Evolutionary conservation across 257 asterid genomes (phyloP).

Genomic region (Gentiana straminea): DNA sequence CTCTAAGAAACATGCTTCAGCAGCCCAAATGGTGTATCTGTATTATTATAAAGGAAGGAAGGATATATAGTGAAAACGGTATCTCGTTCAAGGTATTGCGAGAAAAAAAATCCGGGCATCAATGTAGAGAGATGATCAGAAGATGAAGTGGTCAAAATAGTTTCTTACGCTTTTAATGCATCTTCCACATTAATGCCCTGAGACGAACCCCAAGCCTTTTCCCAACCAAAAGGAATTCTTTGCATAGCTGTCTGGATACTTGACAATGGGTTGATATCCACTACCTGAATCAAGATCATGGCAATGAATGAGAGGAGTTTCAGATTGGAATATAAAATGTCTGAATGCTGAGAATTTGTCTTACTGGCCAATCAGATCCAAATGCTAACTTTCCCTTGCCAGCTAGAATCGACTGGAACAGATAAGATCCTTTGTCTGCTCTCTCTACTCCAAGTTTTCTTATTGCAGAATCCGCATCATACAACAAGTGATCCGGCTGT

Average conservation of each 20-base stretch:
- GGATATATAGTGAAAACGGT: neutral
- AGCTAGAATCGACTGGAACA: conserved; percentile 56
- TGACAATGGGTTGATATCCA: conserved; percentile 67
- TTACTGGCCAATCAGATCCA: conserved; percentile 99
- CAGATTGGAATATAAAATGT: neutral
- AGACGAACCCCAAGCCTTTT: conserved; percentile 62
- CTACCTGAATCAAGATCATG: conserved; percentile 45
- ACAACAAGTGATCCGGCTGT: conserved; percentile 90
- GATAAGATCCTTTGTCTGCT: conserved; percentile 62
- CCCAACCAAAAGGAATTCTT: conserved; percentile 74
- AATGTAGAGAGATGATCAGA: too few species aligned
- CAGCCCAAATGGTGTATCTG: conserved; percentile 83
- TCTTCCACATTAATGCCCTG: conserved; percentile 51
- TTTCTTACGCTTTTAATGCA: conserved; percentile 66
- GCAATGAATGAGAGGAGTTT: neutral
- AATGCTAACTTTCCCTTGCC: conserved; percentile 60
- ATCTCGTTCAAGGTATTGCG: too few species aligned
- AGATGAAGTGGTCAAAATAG: too few species aligned
- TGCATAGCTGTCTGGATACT: conserved; percentile 66
- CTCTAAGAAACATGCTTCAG: conserved; percentile 84
- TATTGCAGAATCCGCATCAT: conserved; percentile 77
- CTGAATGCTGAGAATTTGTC: conserved; percentile 8
- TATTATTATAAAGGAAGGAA: neutral
- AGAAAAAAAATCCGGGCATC: too few species aligned
- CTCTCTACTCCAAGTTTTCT: conserved; percentile 74